Evolutionary conservation across 257 asterid species (phyloP), one percentile per base, ranked within the genome.

Genomic region (Knoxia roxburghii): DNA sequence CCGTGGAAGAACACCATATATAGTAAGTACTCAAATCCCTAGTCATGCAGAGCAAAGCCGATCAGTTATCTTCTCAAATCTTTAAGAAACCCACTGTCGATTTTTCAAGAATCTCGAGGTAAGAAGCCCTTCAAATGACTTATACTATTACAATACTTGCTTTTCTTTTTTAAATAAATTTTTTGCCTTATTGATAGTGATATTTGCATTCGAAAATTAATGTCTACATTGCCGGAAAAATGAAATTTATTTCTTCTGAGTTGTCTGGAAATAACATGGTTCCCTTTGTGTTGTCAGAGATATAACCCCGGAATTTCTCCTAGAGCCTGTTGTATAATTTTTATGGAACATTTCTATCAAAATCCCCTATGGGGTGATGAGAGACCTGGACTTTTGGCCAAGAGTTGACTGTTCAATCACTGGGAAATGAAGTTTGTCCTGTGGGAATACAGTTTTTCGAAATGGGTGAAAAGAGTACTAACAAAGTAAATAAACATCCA

Each of bases 101-200:
- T 37, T 29, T 59, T 40, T 23, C 35, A 32, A 73, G 64, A 64
- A 27, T 58, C 24, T 15, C 37, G 15, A 72, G 79, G 74, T 73
- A 60, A 54, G 18, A 14, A 24, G 50, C 18, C 33, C 18, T 21
- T 50, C 1, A 29, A 50, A 9, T 53, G 9, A 15, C 46, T 30
- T 24, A 26, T 23, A 17, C 27, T 37, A 37, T 37, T 37, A 37
- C n/a, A 9, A 21, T 67, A 26, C 20, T 17, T 55, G 7, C 5
- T 11, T 8, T 20, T 35, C 18, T 15, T 29, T 10, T 51, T 37
- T 4, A 9, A 1, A 20, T 45, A 1, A n/a, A n/a, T 21, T 7
- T 55, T 27, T 26, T 4, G 27, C 13, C 1, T 53, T 40, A 37
- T 45, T 7, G 7, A 45, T 12, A 2, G 18, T 45, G 4, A 14